Evolutionary conservation across 345 rosid genomes (phyloP), one percentile per base, ranked within the genome.

Genomic region (Boechera stricta): DNA sequence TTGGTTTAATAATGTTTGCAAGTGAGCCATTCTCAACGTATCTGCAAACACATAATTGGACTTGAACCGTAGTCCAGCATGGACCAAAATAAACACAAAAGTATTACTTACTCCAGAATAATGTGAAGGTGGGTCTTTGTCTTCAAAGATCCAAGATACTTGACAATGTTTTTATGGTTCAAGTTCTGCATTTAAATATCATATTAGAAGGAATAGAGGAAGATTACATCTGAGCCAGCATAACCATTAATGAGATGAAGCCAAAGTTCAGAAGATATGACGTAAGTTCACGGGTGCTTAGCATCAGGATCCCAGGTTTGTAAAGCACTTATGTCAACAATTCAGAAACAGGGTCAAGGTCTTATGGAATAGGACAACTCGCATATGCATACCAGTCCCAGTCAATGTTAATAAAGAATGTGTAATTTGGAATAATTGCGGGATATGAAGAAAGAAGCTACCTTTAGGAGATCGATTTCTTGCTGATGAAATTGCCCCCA

Each of bases 11-110:
- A 64, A 95, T 95, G 81, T 92, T 95, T 54, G 99, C 99, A 77
- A 95, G 98, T 33, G 99, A 95, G 53, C 99, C 99, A 81, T 95
- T 95, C 86, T 95, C 99, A 76, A 90, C 99, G 38, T 92, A 92
- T 87, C 99, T 95, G 76, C 44, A 81, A 61, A 57, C 83, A 66
- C 63, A 71, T 13, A 6, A 24, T 10, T 36, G 38, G 7, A 49
- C 62, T 21, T 71, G 11, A 64, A 60, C 32, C 58, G 57, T 51
- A 66, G 56, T 69, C 41, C 31, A 82, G 58, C 21, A 62, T 62
- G 56, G 5, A 12, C 26, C 24, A 68, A 61, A 36, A 64, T 36
- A 69, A 63, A 66, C 49, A 59, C 64, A 75, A 48, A 60, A 41
- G 49, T 60, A 72, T 42, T 61, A 74, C 98, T 87, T 86, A 95